phyloP scores from a whole-genome alignment of 192 early-diverging fungal species.

The Rhizophagus prolifer region DNA sequence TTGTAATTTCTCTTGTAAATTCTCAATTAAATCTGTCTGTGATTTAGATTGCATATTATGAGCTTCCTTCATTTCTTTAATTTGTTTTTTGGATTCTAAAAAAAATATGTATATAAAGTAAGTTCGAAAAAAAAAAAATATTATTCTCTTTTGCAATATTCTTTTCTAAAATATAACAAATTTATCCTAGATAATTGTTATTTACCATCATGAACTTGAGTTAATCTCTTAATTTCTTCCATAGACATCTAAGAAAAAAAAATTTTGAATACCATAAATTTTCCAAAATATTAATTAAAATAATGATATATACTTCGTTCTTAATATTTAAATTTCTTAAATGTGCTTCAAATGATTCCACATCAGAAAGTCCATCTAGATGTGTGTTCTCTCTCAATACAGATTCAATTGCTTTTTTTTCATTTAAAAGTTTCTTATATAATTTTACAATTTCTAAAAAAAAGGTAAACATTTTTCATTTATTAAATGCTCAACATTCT shows the following conservation, averaged over 20 bases:
- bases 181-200: background rate
- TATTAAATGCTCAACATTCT: too few relatives aligned
- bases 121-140: background rate
- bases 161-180: too few relatives aligned
- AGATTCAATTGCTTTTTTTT: constrained; percentile 41
- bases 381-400: constrained; percentile 39
- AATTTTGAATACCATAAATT: background rate
- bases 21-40: constrained; percentile 43
- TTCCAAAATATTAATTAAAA: background rate
- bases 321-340: constrained; percentile 41
- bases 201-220: constrained; percentile 33
- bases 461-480: too few relatives aligned
- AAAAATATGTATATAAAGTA: background rate
- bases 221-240: constrained; percentile 43
- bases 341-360: constrained; percentile 42
- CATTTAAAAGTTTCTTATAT: constrained; percentile 40
- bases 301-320: constrained; percentile 31
- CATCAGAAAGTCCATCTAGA: constrained; percentile 38
- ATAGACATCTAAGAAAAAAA: constrained; percentile 36
- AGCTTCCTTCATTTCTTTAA: constrained; percentile 35
- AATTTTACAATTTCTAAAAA: constrained; percentile 34
- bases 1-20: constrained; percentile 37
- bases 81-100: constrained; percentile 21
- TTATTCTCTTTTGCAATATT: too few relatives aligned
- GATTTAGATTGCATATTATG: constrained; percentile 33